Base-by-base conservation (phyloP, 495 filamentous ascomycete species). In the Hypoxylon fuscum region DNA sequence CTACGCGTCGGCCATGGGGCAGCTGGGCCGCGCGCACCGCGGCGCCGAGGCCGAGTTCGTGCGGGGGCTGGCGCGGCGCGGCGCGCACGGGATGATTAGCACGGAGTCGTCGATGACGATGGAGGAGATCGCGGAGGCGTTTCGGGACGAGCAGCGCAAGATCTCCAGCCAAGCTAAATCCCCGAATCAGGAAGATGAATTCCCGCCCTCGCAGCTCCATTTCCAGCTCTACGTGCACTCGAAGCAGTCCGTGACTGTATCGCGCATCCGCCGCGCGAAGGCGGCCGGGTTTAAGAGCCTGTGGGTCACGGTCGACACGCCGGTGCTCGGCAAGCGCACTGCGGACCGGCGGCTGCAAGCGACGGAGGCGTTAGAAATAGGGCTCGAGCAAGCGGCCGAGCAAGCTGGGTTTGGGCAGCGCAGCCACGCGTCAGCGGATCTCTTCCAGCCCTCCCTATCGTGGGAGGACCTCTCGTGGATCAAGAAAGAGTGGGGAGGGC, bases 381-480 rank as follows among this genome's bases (percentile, higher is more conserved):
- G 85, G 3, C 75, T 78, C 0, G 65, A 66, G 22, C 51, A 31
- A 2, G 59, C 49, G 1, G 64, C 59, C 0, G 68, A 66, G 52
- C 47, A 53, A 3, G 69, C 66, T 3, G 69, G 59, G 14, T 66
- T 71, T 29, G 66, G 66, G 1, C 31, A 47, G 10, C 48, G 60
- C 40, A 49, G 46, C 14, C 66, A 71, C 29, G 59, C 44, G 20
- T 73, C 81, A 6, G 82, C 80, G 2, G 38, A 18, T 3, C 38
- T 49, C 10, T 93, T 96, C 74, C 89, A 94, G 74, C 89, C 91
- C 0, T 74, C 79, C 2, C 81, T 96, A 5, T 86, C 81, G 40
- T 96, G 92, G 92, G 88, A 88, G 54, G 92, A 95, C 69, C 87
- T 96, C 43, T 86, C 87, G n/a, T 95, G 90, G 89, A 93, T 96